Evolutionary conservation across 164 flowering plant species (phyloP).

Genomic region (Cinnamomum chago): DNA sequence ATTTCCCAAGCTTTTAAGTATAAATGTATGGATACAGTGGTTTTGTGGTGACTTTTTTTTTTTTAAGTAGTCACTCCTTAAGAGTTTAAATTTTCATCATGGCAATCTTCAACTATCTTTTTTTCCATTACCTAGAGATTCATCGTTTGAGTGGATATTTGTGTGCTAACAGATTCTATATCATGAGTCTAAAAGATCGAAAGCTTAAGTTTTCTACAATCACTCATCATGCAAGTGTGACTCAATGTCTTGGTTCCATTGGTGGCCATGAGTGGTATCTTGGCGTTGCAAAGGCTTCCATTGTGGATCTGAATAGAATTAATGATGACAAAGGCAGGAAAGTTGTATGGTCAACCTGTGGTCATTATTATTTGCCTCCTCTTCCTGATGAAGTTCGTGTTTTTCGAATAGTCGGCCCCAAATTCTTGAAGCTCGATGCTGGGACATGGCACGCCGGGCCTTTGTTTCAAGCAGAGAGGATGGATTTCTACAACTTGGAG

Average conservation of each 20-base stretch:
- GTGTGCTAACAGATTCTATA: conserved; percentile 55
- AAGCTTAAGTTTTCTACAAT: conserved; percentile 49
- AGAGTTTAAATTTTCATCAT: background rate
- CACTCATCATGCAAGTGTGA: conserved; percentile 92
- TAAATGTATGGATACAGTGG: too few species aligned
- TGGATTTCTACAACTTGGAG: conserved; percentile 91
- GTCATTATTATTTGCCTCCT: conserved; percentile 79
- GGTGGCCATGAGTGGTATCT: conserved; percentile 86
- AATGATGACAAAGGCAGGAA: conserved; percentile 7
- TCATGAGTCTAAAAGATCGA: conserved; percentile 60
- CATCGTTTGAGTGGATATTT: conserved; percentile 11
- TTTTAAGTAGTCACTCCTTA: too few species aligned
- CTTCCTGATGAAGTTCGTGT: conserved; percentile 51
- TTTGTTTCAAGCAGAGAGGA: conserved; percentile 40
- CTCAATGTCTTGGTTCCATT: conserved; percentile 87
- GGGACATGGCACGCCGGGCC: conserved; percentile 99
- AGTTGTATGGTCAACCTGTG: conserved; percentile 45
- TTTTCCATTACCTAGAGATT: background rate
- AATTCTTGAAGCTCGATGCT: conserved; percentile 69
- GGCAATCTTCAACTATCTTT: background rate
- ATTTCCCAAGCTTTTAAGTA: too few species aligned
- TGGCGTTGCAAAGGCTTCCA: conserved; percentile 77
- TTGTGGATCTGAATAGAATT: conserved; percentile 28
- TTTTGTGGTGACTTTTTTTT: too few species aligned
- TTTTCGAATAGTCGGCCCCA: conserved; percentile 68